These are phyloP conservation scores for Linderniella brevidens DNA, from an alignment of 257 asterid species.

Conservation along the genomic window DNA sequence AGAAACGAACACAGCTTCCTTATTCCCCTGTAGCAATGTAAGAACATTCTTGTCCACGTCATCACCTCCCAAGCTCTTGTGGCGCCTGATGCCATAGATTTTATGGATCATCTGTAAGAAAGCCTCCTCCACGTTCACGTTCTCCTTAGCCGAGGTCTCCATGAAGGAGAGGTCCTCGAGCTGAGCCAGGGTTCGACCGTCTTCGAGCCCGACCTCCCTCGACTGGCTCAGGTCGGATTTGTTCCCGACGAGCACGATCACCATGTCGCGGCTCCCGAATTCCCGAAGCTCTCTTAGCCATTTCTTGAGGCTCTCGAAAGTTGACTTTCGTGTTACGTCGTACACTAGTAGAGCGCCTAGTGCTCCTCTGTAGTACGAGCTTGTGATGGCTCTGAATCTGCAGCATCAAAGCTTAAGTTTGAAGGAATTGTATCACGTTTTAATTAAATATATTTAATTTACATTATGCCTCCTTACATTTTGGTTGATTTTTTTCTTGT, in stretches of 20 bases:
- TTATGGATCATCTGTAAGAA: conserved; percentile 50
- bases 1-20: conserved; percentile 42
- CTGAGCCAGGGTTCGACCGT: conserved; percentile 55
- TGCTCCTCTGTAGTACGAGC: conserved; percentile 85
- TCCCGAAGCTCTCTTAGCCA: conserved; percentile 64
- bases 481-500: too few relatives aligned
- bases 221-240: conserved; percentile 41
- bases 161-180: conserved; percentile 46
- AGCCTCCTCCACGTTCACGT: conserved; percentile 74
- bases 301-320: conserved; percentile 48
- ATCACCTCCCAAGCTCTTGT: conserved; percentile 33
- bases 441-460: too few relatives aligned
- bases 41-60: conserved; percentile 5
- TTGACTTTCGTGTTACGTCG: conserved; percentile 50
- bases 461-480: too few relatives aligned
- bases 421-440: too few relatives aligned
- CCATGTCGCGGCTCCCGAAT: conserved; percentile 55
- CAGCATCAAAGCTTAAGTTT: too few relatives aligned
- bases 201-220: conserved; percentile 52
- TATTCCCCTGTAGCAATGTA: conserved; percentile 26
- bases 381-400: conserved; percentile 82
- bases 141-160: conserved; percentile 84
- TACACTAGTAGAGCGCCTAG: conserved; percentile 65
- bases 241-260: conserved; percentile 67
- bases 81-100: conserved; percentile 40